A percentile compares a stretch with the other conserved stretches of the same genome.
Evolutionary conservation across 108 stramenopile species (phyloP).

Genomic region (Mayamaea pseudoterrestris): DNA sequence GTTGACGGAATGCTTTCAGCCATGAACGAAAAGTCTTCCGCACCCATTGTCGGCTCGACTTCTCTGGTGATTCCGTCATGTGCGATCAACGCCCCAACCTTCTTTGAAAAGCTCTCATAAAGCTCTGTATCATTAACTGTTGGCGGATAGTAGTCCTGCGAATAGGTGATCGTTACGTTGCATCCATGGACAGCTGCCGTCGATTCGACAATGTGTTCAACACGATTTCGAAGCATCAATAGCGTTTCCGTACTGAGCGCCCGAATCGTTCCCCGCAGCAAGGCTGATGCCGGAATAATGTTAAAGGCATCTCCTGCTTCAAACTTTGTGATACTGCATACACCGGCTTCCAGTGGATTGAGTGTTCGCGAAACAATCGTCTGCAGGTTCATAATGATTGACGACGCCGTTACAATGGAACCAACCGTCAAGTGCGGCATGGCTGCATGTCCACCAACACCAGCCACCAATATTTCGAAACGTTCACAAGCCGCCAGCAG

Average conservation of each 20-base stretch:
- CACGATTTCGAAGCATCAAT: constrained; percentile 29
- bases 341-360: constrained; percentile 68
- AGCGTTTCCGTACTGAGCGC: constrained; percentile 65
- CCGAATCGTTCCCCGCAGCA: constrained; percentile 75
- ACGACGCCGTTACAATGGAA: constrained; percentile 73
- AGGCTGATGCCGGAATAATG: constrained; percentile 56
- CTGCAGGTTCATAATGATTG: constrained; percentile 78
- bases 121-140: constrained; percentile 71
- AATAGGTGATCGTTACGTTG: constrained; percentile 43
- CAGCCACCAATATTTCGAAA: constrained; percentile 68
- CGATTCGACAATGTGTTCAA: constrained; percentile 42
- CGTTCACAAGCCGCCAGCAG: constrained; percentile 72
- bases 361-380: constrained; percentile 60
- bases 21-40: constrained; percentile 84
- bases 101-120: constrained; percentile 43
- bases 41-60: constrained; percentile 84
- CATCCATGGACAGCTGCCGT: constrained; percentile 67
- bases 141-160: constrained; percentile 77
- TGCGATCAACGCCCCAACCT: constrained; percentile 56
- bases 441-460: constrained; percentile 90
- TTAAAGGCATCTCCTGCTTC: constrained; percentile 70
- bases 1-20: constrained; percentile 62
- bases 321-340: constrained; percentile 53
- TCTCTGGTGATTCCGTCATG: constrained; percentile 19
- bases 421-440: constrained; percentile 79